Evolutionary conservation across 2,329 filamentous ascomycete species (phyloP).

Genomic region (Botryotinia narcissicola): DNA sequence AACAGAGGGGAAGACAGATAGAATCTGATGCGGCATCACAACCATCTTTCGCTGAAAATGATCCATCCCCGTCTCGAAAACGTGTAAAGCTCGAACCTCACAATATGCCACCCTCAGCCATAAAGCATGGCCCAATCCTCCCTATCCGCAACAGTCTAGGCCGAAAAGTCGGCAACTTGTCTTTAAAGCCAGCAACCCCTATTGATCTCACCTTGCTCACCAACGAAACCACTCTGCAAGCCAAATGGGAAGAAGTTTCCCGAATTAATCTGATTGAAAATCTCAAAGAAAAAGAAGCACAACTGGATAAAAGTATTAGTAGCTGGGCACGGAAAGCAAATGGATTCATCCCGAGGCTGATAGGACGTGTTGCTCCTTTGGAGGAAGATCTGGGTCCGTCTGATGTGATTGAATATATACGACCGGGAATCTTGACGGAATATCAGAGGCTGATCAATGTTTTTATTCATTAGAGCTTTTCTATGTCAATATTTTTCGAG

Average conservation of each 20-base stretch:
- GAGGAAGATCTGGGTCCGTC: no score
- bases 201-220: not conserved
- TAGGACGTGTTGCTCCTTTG: not conserved
- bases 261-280: not conserved
- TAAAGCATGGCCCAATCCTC: fast-evolving
- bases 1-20: not conserved
- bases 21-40: not conserved
- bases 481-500: no score
- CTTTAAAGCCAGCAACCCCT: not conserved
- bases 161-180: not conserved
- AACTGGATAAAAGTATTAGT: not conserved
- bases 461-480: not conserved
- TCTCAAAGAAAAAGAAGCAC: not conserved
- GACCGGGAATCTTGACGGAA: not conserved
- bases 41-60: not conserved
- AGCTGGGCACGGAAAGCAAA: not conserved
- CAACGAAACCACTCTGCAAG: not conserved
- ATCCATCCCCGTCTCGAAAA: not conserved
- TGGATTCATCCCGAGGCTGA: not conserved
- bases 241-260: not conserved
- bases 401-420: not conserved
- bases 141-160: not conserved
- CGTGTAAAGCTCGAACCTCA: fast-evolving
- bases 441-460: not conserved
- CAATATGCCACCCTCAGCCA: not conserved